Percentiles rank a stretch among this genome's conserved stretches.
Conservation (phyloP, 1,284 basidiomycete genomes). For the Naganishia sp. region DNA sequence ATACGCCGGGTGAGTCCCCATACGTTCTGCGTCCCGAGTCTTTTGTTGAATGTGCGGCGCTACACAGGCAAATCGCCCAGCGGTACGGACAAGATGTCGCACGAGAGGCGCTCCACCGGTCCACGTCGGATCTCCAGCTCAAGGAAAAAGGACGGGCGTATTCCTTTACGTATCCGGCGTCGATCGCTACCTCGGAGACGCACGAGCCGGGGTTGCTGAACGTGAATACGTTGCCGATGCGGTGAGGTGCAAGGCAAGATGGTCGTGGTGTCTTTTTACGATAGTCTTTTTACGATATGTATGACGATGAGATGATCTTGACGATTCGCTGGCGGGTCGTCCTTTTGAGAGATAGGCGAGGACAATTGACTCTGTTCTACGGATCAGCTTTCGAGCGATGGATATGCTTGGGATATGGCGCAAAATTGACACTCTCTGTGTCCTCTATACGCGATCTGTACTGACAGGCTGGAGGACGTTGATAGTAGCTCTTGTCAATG, state of each 20-base stretch:
- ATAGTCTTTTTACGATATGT: too few species aligned
- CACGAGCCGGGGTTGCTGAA: slow-evolving; percentile 13
- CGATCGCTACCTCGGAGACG: slow-evolving; percentile 19
- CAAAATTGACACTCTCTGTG: too few species aligned
- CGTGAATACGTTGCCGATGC: slow-evolving; percentile 23
- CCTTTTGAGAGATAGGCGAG: too few species aligned
- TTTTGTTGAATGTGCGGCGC: not conserved
- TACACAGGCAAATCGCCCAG: slow-evolving; percentile 50
- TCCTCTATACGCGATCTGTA: too few species aligned
- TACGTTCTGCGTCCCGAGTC: too few species aligned
- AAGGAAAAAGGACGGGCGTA: slow-evolving; percentile 28
- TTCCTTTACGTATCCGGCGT: slow-evolving; percentile 21
- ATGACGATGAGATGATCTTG: too few species aligned
- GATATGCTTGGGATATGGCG: too few species aligned
- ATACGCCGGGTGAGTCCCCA: slow-evolving; percentile 61
- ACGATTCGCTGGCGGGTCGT: too few species aligned
- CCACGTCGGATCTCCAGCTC: slow-evolving; percentile 39
- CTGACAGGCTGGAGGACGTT: too few species aligned
- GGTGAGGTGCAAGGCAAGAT: not conserved
- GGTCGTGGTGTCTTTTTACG: not conserved
- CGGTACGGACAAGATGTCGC: slow-evolving; percentile 52
- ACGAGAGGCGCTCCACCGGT: slow-evolving; percentile 45
- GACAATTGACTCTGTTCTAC: too few species aligned
- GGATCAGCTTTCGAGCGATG: too few species aligned
- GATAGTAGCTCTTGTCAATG: too few species aligned